These are phyloP conservation scores for Dactylellina leptospora DNA, from an alignment of 2,329 filamentous ascomycete genomes.

Conservation along the genomic window DNA sequence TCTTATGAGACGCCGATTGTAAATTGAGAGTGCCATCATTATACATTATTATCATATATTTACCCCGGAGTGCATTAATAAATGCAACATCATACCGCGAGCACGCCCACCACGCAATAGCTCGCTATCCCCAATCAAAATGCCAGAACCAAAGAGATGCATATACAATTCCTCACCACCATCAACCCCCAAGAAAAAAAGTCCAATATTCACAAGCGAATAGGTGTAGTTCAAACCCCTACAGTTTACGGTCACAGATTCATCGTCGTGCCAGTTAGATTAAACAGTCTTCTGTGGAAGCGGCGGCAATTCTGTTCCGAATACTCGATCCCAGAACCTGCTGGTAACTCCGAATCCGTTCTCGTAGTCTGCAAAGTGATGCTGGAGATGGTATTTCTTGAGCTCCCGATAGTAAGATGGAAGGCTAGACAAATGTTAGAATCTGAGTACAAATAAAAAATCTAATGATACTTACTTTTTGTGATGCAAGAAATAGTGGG, in stretches of 20 bases:
- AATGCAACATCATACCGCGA: neutral
- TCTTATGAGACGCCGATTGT: too few relatives aligned
- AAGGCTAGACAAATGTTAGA: slow-evolving; percentile 64
- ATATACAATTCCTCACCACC: slow-evolving; percentile 14
- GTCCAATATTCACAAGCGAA: slow-evolving; percentile 47
- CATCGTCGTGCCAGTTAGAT: neutral
- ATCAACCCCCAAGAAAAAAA: neutral
- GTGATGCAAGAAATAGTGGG: slow-evolving; percentile 98
- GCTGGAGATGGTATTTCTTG: slow-evolving; percentile 97
- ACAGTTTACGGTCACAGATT: neutral
- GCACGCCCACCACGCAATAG: neutral
- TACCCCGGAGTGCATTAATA: slow-evolving; percentile 9
- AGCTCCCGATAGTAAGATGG: slow-evolving; percentile 87
- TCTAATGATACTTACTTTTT: slow-evolving; percentile 70
- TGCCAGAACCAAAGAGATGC: slow-evolving; percentile 18
- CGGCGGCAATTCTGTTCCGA: slow-evolving; percentile 79
- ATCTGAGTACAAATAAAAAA: neutral
- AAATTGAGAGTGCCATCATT: slow-evolving; percentile 9
- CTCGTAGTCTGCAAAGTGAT: slow-evolving; percentile 98
- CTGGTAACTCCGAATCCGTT: slow-evolving; percentile 97
- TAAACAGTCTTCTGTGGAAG: slow-evolving; percentile 50
- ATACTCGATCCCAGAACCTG: slow-evolving; percentile 92
- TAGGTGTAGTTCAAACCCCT: neutral
- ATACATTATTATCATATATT: slow-evolving; percentile 33
- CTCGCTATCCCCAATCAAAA: slow-evolving; percentile 7